Base-by-base conservation (phyloP, 2,329 filamentous ascomycete species). In the Cryoendolithus antarcticus region DNA sequence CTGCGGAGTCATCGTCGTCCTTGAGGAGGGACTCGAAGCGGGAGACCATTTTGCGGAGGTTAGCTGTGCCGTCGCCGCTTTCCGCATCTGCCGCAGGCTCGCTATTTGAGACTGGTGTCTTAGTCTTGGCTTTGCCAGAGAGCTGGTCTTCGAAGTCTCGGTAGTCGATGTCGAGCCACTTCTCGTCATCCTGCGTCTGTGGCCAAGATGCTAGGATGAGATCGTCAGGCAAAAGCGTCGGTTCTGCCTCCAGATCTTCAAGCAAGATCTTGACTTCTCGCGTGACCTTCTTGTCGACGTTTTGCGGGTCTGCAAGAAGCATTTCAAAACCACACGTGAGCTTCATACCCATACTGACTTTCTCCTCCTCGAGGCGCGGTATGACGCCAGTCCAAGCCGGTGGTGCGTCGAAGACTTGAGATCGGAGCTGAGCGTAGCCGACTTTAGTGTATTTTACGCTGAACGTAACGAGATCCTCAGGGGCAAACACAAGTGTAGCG, bases 11-110 rank as follows among this genome's bases (percentile, higher is more conserved):
- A 34, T 72, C 73, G 8, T 93, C 82, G 50, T 96, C 85, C 40
- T 93, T 84, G 34, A 98, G 62, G 51, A 98, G 96, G 9, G 82
- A 70, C 54, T 95, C 86, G 53, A 98, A 96, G n/a, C 86, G 76
- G 34, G 83, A 81, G 1, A 98, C 91, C 57, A 96, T 94, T 54
- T 89, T 89, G 39, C 82, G 79, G 13, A 98, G 66, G 55, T 94
- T 82, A 4, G 77, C 76, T 53, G 24, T 27, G 24, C 24, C 24
- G 24, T 27, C 24, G 24, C 24, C 24, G 24, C 24, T 27, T 6
- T 2, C 7, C 24, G 24, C 7, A 27, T 27, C 24, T 27, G 24
- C 24, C 24, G 24, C 24, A 8, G 24, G 4, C 4, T 27, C 24
- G 24, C 24, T 8, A 27, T 21, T 21, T 6, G 19, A 21, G 19